A percentile compares a stretch with the other conserved stretches of the same genome.
phyloP scores from a whole-genome alignment of 1,284 basidiomycete genomes.

The Stereum hirsutum region DNA sequence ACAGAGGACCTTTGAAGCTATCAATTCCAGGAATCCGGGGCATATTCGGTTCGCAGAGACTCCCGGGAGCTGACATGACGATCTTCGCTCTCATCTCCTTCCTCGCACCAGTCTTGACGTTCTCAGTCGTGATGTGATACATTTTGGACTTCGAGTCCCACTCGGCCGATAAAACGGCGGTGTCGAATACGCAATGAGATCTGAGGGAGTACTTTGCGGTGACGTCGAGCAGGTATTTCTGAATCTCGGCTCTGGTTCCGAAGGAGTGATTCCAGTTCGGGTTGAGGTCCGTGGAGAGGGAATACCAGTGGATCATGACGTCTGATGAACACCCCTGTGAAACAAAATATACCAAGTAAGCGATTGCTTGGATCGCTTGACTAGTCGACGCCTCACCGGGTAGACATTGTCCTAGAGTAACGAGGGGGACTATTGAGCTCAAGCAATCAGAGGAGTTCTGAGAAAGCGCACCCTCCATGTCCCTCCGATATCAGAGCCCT shows the following conservation, averaged over 20 bases:
- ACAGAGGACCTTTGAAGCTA: slow-evolving; percentile 30
- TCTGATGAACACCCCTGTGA: slow-evolving; percentile 19
- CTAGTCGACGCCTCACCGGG: slow-evolving; percentile 13
- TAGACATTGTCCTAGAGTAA: slow-evolving; percentile 20
- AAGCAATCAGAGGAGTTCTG: background rate
- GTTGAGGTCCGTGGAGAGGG: slow-evolving; percentile 21
- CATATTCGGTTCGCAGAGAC: slow-evolving; percentile 28
- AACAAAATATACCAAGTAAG: background rate
- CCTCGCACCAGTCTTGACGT: slow-evolving; percentile 18
- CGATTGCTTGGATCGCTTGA: background rate
- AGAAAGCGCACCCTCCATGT: slow-evolving; percentile 22
- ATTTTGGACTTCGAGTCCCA: slow-evolving; percentile 27
- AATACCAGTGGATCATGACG: slow-evolving; percentile 21
- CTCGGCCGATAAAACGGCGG: slow-evolving; percentile 24
- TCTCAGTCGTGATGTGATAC: slow-evolving; percentile 25
- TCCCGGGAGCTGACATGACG: slow-evolving; percentile 36
- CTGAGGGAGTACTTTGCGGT: slow-evolving; percentile 16
- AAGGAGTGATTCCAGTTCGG: slow-evolving; percentile 20
- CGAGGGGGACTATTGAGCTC: slow-evolving; percentile 1
- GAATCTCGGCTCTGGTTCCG: slow-evolving; percentile 22
- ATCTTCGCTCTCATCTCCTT: slow-evolving; percentile 17
- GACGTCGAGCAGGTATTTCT: slow-evolving; percentile 20
- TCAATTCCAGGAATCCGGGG: slow-evolving; percentile 26
- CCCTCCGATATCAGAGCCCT: slow-evolving; percentile 22
- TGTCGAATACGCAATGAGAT: slow-evolving; percentile 20